A percentile compares a stretch with the other conserved stretches of the same genome.
phyloP scores from a whole-genome alignment of 2,329 filamentous ascomycete species.

The Ascochyta lentis region DNA sequence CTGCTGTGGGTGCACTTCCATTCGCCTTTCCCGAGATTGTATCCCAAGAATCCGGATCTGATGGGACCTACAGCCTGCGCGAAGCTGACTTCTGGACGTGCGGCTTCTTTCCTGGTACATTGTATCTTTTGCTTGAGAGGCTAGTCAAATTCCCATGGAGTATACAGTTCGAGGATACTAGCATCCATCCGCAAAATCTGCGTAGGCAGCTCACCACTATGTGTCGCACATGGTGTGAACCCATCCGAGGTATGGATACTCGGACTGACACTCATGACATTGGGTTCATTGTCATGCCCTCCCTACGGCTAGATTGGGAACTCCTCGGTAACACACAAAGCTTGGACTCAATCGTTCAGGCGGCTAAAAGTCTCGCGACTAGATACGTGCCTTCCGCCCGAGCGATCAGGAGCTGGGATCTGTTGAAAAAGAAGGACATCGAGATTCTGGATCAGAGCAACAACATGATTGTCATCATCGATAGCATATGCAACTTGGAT shows the following conservation, averaged over 20 bases:
- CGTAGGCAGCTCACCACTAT: constrained; percentile 17
- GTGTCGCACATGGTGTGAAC: constrained; percentile 50
- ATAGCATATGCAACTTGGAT: constrained; percentile 47
- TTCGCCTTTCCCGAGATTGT: constrained; percentile 27
- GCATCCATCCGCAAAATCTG: constrained; percentile 7
- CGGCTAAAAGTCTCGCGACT: constrained; percentile 48
- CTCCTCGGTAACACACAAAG: constrained; percentile 48
- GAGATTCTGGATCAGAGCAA: constrained; percentile 44
- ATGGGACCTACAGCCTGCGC: constrained; percentile 50
- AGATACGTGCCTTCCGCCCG: constrained; percentile 47
- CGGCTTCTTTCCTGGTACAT: constrained; percentile 57
- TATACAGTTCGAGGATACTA: constrained; percentile 11
- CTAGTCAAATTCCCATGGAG: constrained; percentile 34
- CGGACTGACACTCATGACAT: constrained; percentile 52
- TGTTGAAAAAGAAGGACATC: constrained; percentile 51
- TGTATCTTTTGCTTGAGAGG: constrained; percentile 53
- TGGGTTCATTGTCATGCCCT: constrained; percentile 54
- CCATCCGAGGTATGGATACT: constrained; percentile 43
- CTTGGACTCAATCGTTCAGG: constrained; percentile 43
- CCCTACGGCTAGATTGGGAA: constrained; percentile 50
- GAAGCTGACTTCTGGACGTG: constrained; percentile 56
- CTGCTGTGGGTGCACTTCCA: constrained; percentile 18
- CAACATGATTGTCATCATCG: constrained; percentile 54
- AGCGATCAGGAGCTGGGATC: constrained; percentile 55
- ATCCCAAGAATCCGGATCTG: constrained; percentile 16